Conservation (phyloP, 2,329 filamentous ascomycete species). For the Bertia moriformis region DNA sequence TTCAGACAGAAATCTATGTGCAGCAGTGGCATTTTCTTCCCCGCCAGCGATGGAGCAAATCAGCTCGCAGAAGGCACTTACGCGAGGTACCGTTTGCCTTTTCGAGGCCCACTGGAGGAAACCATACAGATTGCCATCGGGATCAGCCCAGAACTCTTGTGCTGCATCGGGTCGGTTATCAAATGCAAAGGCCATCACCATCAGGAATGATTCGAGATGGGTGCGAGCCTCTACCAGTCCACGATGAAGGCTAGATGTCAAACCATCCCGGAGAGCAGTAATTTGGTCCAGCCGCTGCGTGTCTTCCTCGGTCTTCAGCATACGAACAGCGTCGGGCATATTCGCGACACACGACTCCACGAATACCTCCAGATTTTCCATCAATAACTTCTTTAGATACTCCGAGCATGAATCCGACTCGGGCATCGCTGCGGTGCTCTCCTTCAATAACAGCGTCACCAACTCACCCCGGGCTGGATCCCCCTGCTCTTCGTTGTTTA, state of each 20-base stretch:
- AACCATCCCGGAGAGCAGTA: background rate
- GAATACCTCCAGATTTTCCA: constrained; percentile 44
- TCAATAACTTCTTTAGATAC: constrained; percentile 36
- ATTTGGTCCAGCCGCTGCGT: constrained; percentile 20
- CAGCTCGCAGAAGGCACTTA: constrained; percentile 53
- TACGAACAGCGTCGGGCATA: constrained; percentile 50
- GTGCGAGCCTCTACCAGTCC: constrained; percentile 7
- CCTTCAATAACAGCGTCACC: constrained; percentile 37
- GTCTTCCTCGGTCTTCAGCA: constrained; percentile 46
- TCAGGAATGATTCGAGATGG: constrained; percentile 46
- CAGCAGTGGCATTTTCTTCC: constrained; percentile 39
- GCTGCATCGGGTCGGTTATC: constrained; percentile 42
- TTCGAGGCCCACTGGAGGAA: constrained; percentile 54
- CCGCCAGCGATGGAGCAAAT: constrained; percentile 44
- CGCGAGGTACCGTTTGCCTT: constrained; percentile 48
- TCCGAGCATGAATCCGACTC: constrained; percentile 30
- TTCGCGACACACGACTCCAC: constrained; percentile 48
- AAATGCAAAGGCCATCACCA: constrained; percentile 49
- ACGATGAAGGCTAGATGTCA: background rate
- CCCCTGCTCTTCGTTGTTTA: constrained; percentile 41
- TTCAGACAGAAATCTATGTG: constrained; percentile 46
- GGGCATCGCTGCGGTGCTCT: constrained; percentile 29
- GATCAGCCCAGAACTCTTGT: constrained; percentile 46
- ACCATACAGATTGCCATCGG: constrained; percentile 49
- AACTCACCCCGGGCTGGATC: constrained; percentile 45